Conservation (phyloP, 805 yeast genomes). For the Pichia sporocuriosa region DNA sequence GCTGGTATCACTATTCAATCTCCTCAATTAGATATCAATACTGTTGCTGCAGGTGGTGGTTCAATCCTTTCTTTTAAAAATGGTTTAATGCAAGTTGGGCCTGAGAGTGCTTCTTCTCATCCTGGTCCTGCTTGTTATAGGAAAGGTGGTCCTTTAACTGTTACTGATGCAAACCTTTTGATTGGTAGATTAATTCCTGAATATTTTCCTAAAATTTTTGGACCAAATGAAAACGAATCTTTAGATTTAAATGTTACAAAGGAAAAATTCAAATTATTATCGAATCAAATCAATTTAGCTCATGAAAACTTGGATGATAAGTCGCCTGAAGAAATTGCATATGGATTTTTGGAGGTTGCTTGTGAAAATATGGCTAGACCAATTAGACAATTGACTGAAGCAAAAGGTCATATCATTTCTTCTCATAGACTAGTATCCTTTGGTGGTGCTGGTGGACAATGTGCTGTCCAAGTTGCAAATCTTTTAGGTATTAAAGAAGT, state of each 20-base stretch:
- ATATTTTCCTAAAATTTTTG: conserved; percentile 75
- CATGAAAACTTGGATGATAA: conserved; percentile 35
- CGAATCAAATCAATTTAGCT: conserved; percentile 50
- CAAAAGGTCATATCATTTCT: conserved; percentile 64
- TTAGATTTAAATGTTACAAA: conserved; percentile 51
- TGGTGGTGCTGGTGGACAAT: conserved; percentile 95
- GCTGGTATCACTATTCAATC: conserved; percentile 81
- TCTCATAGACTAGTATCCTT: conserved; percentile 72
- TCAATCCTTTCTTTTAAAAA: conserved; percentile 60
- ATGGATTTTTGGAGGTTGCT: conserved; percentile 77
- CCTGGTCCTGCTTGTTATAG: conserved; percentile 89
- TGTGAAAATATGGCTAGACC: conserved; percentile 90
- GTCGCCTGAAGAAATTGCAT: conserved; percentile 64
- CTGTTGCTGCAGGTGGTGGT: conserved; percentile 86
- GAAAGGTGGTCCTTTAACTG: conserved; percentile 77
- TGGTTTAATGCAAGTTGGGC: conserved; percentile 76
- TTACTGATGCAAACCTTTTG: conserved; percentile 77
- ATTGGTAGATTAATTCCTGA: conserved; percentile 69
- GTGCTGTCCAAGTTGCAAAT: conserved; percentile 71
- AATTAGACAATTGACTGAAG: conserved; percentile 75
- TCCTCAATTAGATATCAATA: conserved; percentile 75
- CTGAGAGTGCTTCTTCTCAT: conserved; percentile 80
- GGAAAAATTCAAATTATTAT: conserved; percentile 44
- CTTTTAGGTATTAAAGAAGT: conserved; percentile 63
- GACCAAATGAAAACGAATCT: conserved; percentile 69